Percentiles rank a stretch among this genome's conserved stretches.
These are phyloP conservation scores for Aspergillus conjunctus DNA, from an alignment of 495 filamentous ascomycete species.

Conservation along the genomic window DNA sequence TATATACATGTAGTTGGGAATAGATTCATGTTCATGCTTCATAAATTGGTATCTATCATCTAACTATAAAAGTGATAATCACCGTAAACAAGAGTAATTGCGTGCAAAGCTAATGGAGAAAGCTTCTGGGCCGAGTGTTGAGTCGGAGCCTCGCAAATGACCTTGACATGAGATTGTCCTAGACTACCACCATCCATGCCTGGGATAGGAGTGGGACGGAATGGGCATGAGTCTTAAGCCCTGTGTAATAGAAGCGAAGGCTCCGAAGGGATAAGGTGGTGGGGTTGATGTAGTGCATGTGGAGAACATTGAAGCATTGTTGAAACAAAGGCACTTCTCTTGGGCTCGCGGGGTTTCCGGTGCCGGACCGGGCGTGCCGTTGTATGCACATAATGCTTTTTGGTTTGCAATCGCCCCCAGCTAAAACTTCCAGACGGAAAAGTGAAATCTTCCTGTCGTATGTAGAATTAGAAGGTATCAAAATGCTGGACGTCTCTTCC, in stretches of 20 bases:
- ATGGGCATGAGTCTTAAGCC: not conserved
- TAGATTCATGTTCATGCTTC: conserved; percentile 16
- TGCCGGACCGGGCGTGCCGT: not conserved
- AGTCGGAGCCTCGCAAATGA: not conserved
- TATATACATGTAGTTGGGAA: conserved; percentile 24
- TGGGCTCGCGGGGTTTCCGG: no score
- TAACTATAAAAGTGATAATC: not conserved
- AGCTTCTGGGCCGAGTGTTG: not conserved
- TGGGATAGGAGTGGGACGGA: not conserved
- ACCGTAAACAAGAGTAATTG: not conserved
- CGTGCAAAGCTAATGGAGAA: not conserved
- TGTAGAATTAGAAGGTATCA: conserved; percentile 28
- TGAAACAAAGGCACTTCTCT: not conserved
- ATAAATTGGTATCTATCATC: conserved; percentile 11
- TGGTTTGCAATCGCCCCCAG: not conserved
- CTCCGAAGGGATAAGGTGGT: not conserved
- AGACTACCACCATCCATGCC: not conserved
- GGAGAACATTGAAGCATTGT: not conserved
- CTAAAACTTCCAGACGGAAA: not conserved
- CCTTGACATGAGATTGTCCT: not conserved
- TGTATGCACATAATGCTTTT: not conserved
- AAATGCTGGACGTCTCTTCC: conserved; percentile 69
- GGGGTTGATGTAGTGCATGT: not conserved
- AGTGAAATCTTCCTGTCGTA: not conserved
- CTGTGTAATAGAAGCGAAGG: not conserved